Percentiles rank a stretch among this genome's conserved stretches.
Evolutionary conservation across 257 asterid species (phyloP).

Genomic region (Cinchona pubescens): DNA sequence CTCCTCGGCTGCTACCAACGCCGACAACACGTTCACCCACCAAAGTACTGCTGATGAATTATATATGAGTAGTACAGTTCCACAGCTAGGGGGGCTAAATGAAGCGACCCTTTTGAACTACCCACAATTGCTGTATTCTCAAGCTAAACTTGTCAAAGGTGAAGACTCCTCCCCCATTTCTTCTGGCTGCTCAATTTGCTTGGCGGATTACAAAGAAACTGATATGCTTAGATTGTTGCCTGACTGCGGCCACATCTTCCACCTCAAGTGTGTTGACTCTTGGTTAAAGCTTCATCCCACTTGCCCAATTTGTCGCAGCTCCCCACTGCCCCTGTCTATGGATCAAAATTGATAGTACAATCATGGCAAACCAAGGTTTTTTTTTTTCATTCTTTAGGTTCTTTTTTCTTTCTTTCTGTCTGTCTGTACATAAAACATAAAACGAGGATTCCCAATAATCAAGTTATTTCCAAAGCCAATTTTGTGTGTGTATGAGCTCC

Average conservation of each 20-base stretch:
- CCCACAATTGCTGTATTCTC: constrained; percentile 40
- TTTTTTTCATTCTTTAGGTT: not conserved
- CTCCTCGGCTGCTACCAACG: not conserved
- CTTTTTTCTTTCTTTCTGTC: not conserved
- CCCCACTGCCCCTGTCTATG: constrained; percentile 25
- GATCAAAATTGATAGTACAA: constrained; percentile 9
- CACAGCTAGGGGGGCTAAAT: constrained; percentile 26
- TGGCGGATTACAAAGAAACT: constrained; percentile 46
- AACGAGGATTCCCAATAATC: too few relatives aligned
- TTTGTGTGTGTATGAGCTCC: too few relatives aligned
- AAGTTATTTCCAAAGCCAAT: not conserved
- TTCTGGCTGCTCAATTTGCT: constrained; percentile 54
- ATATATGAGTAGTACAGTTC: not conserved
- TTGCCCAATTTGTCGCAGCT: constrained; percentile 60
- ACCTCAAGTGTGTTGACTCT: constrained; percentile 50
- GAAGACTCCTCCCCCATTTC: constrained; percentile 6
- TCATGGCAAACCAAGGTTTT: not conserved
- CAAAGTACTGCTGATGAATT: not conserved
- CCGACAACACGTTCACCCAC: not conserved
- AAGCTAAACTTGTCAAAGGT: constrained; percentile 24
- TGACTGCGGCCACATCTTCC: constrained; percentile 55
- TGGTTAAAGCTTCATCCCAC: constrained; percentile 55
- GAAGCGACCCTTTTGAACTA: constrained; percentile 35
- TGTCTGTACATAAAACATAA: not conserved
- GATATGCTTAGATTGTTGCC: constrained; percentile 55